Evolutionary conservation across 768 basidiomycete species (phyloP), one percentile per base, ranked within the genome.

Genomic region (Naganishia friedmannii): DNA sequence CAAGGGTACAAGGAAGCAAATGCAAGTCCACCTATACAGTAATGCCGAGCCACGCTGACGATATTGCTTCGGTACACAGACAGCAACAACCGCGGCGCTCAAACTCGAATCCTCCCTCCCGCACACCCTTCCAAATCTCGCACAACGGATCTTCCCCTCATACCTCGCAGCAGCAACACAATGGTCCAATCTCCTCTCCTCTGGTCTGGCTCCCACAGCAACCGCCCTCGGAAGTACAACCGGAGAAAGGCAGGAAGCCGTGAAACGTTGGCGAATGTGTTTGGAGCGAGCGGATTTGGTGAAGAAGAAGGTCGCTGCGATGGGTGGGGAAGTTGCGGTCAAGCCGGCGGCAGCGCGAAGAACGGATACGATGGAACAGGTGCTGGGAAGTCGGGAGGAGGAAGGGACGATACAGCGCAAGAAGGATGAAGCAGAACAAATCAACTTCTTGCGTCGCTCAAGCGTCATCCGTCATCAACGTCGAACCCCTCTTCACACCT

Each of bases 251-350:
- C 57, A 60, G 39, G 57, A 63, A 6, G 69, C 79, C 39, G 73
- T 70, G 70, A 77, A 76, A 67, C 76, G 75, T 76, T 81, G 80
- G 78, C 72, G 77, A 26, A 56, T 77, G 28, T 78, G 79, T 17
- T 67, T 81, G 15, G 78, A 79, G 53, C 69, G 80, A 34, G 80
- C 78, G 9, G 78, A 81, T 63, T 76, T 78, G 71, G 72, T 81
- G 70, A 79, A 78, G 69, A 69, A 68, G 48, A 46, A 72, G 39
- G 73, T 79, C 1, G 73, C 75, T 31, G 70, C 68, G 65, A 66
- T 77, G n/a, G 80, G 78, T 21, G 77, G 76, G 3, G 70, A 55
- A n/a, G 65, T 66, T 26, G 53, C 19, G 10, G 12, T 12, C 21
- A 54, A 66, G 31, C 48, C 46, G 13, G 31, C 48, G 6, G 65